A percentile compares a stretch with the other conserved stretches of the same genome.
phyloP scores from a whole-genome alignment of 1,284 basidiomycete genomes.

The Blastosporella zonata region DNA sequence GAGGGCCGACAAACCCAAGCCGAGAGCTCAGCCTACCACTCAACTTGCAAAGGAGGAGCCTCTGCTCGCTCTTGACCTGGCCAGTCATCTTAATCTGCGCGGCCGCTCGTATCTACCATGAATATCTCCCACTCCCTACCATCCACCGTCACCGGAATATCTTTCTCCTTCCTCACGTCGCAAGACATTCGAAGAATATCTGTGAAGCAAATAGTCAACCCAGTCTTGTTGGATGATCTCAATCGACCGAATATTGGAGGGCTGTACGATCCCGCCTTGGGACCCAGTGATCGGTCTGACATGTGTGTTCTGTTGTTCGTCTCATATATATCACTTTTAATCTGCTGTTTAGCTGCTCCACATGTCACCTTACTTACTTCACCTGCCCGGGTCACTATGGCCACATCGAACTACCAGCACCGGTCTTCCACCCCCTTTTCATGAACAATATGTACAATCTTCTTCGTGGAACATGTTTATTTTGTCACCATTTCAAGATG shows the following conservation, averaged over 20 bases:
- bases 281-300: slow-evolving; percentile 84
- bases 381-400: slow-evolving; percentile 98
- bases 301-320: slow-evolving; percentile 59
- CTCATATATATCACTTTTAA: slow-evolving; percentile 5
- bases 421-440: slow-evolving; percentile 97
- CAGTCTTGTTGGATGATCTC: slow-evolving; percentile 90
- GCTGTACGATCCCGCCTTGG: slow-evolving; percentile 93
- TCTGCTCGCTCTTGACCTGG: slow-evolving; percentile 12
- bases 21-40: not conserved
- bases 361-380: slow-evolving; percentile 90
- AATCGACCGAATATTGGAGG: slow-evolving; percentile 92
- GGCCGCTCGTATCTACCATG: slow-evolving; percentile 49
- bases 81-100: slow-evolving; percentile 9
- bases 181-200: slow-evolving; percentile 92
- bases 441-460: slow-evolving; percentile 91
- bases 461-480: slow-evolving; percentile 89
- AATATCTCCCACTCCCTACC: slow-evolving; percentile 91
- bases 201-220: slow-evolving; percentile 95
- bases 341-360: slow-evolving; percentile 70
- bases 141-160: slow-evolving; percentile 81
- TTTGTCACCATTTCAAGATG: slow-evolving; percentile 93
- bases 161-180: slow-evolving; percentile 94
- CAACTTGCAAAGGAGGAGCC: slow-evolving; percentile 2
- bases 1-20: slow-evolving; percentile 16
- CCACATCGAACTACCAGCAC: slow-evolving; percentile 96